Base-by-base conservation (phyloP, 2,329 filamentous ascomycete species). In the Cadophora sp. region DNA sequence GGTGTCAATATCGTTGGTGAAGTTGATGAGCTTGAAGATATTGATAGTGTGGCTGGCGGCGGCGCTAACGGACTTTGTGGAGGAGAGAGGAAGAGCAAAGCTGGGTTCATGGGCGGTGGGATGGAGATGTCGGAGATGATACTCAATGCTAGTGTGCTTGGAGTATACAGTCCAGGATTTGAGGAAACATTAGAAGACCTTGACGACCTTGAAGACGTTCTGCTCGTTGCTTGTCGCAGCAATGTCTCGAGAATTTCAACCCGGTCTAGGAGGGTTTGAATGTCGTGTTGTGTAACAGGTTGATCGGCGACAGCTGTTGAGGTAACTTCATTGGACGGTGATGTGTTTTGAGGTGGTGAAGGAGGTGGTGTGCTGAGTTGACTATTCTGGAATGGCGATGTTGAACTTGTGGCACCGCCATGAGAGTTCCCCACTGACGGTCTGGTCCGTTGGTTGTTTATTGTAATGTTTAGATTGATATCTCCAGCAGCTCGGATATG, bases 1-100 rank as follows among this genome's bases (percentile, higher is more conserved):
- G 58, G 58, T 1, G 58, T 60, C 27, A 47, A 14, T n/a, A 60
- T 60, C 4, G 30, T 14, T 27, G 36, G 41, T 20, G 58, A 60
- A 2, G 22, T 11, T 1, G 58, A 36, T 13, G 39, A n/a, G 58
- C 33, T 22, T 33, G 41, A 18, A 13, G 27, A 59, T 1, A 55
- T 55, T 55, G 51, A 55, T n/a, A 55, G 51, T 13, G 51, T 6
- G 2, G 16, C 39, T 13, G 41, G 11, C 33, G 24, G 27, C 4
- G 41, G 11, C 18, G 58, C n/a, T 13, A 7, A 1, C 5, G 18
- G 16, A 5, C 20, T n/a, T 8, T 47, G 41, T 2, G 1, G 16
- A 33, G 30, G 18, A 30, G 41, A 60, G 24, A 36, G 22, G 16
- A 45, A 60, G 5, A 27, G 45, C 14, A 9, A 18, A 20, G 9